A percentile compares a stretch with the other conserved stretches of the same genome.
phyloP scores from a whole-genome alignment of 768 basidiomycete genomes.

The Pleurotus ostreatus region DNA sequence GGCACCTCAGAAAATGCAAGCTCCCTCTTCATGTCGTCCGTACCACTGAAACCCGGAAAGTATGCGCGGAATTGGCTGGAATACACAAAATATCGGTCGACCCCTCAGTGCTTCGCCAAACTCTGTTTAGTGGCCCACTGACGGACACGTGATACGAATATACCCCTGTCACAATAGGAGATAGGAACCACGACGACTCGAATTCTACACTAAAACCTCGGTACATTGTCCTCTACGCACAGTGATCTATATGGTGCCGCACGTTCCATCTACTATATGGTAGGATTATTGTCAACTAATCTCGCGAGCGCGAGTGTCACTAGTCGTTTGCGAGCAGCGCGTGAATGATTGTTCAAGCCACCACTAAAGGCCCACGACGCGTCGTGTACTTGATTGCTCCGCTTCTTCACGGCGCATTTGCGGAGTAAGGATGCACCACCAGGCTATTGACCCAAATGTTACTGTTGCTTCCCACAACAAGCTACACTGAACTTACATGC shows the following conservation, averaged over 20 bases:
- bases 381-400: constrained; percentile 28
- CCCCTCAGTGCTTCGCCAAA: not conserved
- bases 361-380: constrained; percentile 67
- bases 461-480: not conserved
- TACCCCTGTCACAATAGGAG: not conserved
- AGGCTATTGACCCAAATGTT: constrained; percentile 38
- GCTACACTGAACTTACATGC: constrained; percentile 47
- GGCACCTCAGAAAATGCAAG: constrained; percentile 37
- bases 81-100: not conserved
- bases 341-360: constrained; percentile 69
- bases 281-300: constrained; percentile 15
- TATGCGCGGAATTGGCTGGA: not conserved
- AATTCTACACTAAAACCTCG: not conserved
- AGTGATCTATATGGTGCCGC: not conserved
- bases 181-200: not conserved
- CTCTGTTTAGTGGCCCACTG: not conserved
- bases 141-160: not conserved
- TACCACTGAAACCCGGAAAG: constrained; percentile 11
- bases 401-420: constrained; percentile 34
- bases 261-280: constrained; percentile 3
- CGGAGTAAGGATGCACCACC: constrained; percentile 55
- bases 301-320: constrained; percentile 45
- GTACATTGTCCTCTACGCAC: not conserved
- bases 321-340: constrained; percentile 49
- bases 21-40: constrained; percentile 46